Percentiles rank a stretch among this genome's conserved stretches.
These are phyloP conservation scores for Trichoderma sp. DNA, from an alignment of 2,329 filamentous ascomycete species.

Conservation along the genomic window DNA sequence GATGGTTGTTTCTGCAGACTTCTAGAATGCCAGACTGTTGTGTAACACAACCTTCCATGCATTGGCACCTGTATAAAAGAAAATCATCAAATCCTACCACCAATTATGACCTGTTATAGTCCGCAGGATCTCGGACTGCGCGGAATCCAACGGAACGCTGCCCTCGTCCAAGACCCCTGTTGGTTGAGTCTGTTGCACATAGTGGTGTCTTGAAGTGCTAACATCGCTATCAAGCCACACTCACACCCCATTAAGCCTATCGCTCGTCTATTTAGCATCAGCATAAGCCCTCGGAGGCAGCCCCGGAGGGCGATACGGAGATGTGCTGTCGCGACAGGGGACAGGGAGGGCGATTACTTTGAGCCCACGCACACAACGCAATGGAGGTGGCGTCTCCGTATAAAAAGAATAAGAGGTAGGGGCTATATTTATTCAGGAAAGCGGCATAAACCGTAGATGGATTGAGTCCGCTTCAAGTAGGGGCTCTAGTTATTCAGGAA, in stretches of 20 bases:
- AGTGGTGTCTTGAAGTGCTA: background rate
- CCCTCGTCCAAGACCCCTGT: background rate
- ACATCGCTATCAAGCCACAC: background rate
- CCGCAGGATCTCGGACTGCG: background rate
- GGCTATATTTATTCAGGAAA: background rate
- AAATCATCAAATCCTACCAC: background rate
- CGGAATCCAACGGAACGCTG: background rate
- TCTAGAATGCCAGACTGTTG: background rate
- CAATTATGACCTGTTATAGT: background rate
- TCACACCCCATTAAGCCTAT: background rate
- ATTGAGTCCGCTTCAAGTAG: background rate
- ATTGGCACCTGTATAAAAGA: background rate
- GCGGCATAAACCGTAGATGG: background rate
- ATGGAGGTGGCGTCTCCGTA: background rate
- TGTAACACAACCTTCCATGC: background rate
- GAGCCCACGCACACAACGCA: background rate
- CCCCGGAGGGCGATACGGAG: background rate
- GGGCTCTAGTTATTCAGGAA: background rate
- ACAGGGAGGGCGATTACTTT: background rate
- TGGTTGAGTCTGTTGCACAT: background rate
- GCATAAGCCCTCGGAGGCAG: background rate
- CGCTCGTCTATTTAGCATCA: background rate
- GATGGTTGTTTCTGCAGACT: background rate
- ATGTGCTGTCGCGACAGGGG: background rate
- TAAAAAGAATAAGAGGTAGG: background rate